Base-by-base conservation (phyloP, 129 eudicot species). In the Escallonia rubra region DNA sequence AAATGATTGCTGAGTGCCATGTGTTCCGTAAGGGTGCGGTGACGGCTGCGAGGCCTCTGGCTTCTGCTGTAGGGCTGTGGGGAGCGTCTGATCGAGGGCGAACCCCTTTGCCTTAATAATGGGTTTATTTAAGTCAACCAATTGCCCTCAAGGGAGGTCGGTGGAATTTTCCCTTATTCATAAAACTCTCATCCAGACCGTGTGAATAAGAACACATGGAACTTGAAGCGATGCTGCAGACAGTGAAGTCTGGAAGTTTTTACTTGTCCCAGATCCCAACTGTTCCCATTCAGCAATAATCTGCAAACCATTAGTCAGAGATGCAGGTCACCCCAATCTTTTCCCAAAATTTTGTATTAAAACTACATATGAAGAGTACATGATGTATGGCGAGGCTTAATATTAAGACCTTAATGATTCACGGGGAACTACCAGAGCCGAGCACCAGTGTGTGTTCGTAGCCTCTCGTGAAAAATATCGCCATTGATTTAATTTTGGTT, bases 271-370 rank as follows among this genome's bases (percentile, higher is more conserved):
- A 7, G 91, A 78, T 78, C 88, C 80, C 52, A 92, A 79, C 70
- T 88, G 90, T 63, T 44, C 73, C 98, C 98, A 92, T 82, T 92
- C 98, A 73, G 88, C 96, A 52, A 92, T 86, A 46, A 92, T 75
- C 98, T 92, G 95, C 79, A 85, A 9, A 66, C 57, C 60, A 74
- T 23, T 11, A 77, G 64, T 45, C 55, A 47, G 73, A 64, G 11
- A 34, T 38, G 23, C 49, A 47, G 55, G 41, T 0, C 6, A 59
- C 44, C n/a, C 45, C 49, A 59, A n/a, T 51, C 41, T 41, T 67
- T 9, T 41, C 7, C 43, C 15, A 41, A 12, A 67, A 55, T 14
- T 9, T 6, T 39, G 11, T 16, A 42, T 42, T 10, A 51, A 55
- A 10, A 1, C 10, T 5, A 43, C 2, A 3, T 4, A 67, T 43